Base-by-base conservation (phyloP, 345 rosid species). In the Rhizophora mangle region DNA sequence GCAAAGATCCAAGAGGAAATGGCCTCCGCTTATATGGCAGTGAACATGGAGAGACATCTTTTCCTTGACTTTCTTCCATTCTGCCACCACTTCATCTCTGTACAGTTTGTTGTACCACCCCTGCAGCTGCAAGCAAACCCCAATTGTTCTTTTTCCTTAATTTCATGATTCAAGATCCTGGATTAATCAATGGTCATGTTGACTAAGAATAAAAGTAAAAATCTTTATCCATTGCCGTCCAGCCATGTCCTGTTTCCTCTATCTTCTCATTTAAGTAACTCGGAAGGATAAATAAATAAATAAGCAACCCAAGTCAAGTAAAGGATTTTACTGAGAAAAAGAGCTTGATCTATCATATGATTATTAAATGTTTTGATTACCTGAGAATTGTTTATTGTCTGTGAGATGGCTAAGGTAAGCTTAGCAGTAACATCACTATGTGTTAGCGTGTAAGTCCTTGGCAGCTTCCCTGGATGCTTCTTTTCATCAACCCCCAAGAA, bases 1-100 rank as follows among this genome's bases (percentile, higher is more conserved):
- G 46, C 76, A 86, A 24, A 80, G 63, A 80, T 93, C 87, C 49
- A 93, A 73, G 5, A 93, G 81, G 75, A 88, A 85, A 74, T 93
- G 98, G 76, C 96, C 97, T 58, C 96, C 98, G n/a, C 98, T 94
- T 65, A 91, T 94, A 71, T 94, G 98, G 69, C 98, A 91, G 76
- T 94, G 98, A 72, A 91, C 97, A 67, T 94, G 98, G 20, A 94
- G 90, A 31, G 97, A 94, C 98, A 94, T 94, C 74, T 83, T 86
- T 29, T 87, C 97, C 74, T 85, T 89, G 20, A 94, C 88, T 82
- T 94, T 89, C 86, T 94, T 94, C 98, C 98, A 94, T 75, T 94
- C 97, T 10, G 97, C 98, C 57, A 94, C 98, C 13, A 95, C 92
- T 81, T 95, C 99, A 64, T 94, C 99, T 46, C 99, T 82, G 82